These are phyloP conservation scores for Lactarius hatsudake DNA, from an alignment of 768 basidiomycete species.

Conservation along the genomic window DNA sequence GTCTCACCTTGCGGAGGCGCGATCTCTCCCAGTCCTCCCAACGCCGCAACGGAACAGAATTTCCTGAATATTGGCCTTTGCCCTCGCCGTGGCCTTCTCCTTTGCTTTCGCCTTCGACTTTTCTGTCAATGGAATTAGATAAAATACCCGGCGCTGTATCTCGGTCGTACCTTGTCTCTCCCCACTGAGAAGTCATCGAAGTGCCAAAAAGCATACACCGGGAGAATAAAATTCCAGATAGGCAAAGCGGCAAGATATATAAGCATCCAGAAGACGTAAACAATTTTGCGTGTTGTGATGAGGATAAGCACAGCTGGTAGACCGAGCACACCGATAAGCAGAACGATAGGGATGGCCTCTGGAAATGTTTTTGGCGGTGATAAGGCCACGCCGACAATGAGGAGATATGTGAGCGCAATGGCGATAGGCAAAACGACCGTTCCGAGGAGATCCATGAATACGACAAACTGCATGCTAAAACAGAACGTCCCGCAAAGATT, in stretches of 20 bases:
- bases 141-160: neutral
- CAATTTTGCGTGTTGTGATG: slow-evolving; percentile 90
- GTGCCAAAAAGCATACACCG: slow-evolving; percentile 97
- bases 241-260: slow-evolving; percentile 91
- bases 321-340: slow-evolving; percentile 88
- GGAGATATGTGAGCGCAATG: slow-evolving; percentile 83
- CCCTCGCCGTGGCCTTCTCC: slow-evolving; percentile 74
- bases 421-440: slow-evolving; percentile 93
- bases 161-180: slow-evolving; percentile 81
- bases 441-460: slow-evolving; percentile 93
- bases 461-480: slow-evolving; percentile 99
- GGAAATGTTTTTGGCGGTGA: slow-evolving; percentile 81
- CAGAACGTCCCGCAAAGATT: slow-evolving; percentile 99
- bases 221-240: slow-evolving; percentile 93
- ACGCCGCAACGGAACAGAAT: slow-evolving; percentile 84
- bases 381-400: slow-evolving; percentile 79
- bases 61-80: slow-evolving; percentile 47
- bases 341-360: slow-evolving; percentile 89
- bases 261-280: slow-evolving; percentile 98
- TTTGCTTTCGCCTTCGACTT: slow-evolving; percentile 90
- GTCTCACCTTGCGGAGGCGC: slow-evolving; percentile 81
- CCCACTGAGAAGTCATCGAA: slow-evolving; percentile 99
- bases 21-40: slow-evolving; percentile 99
- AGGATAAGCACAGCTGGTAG: slow-evolving; percentile 90
- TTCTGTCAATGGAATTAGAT: slow-evolving; percentile 46